A percentile compares a stretch with the other conserved stretches of the same genome.
phyloP scores from a whole-genome alignment of 495 filamentous ascomycete species.

The Penicillium arizonense region DNA sequence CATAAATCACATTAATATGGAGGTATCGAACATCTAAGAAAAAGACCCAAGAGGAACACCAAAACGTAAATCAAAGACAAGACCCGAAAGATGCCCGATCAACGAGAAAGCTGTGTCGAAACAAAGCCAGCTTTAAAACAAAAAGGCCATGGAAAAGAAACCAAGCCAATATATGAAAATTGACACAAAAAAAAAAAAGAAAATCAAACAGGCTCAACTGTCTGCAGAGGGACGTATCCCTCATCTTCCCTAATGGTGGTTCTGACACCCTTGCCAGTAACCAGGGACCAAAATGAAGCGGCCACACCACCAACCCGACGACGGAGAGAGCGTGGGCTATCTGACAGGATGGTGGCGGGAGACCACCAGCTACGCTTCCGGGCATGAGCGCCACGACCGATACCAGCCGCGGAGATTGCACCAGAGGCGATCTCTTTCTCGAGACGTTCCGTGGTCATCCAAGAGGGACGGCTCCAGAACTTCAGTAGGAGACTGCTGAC shows the following conservation, averaged over 20 bases:
- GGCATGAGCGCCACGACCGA: constrained; percentile 1
- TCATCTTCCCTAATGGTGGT: constrained; percentile 28
- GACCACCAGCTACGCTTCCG: constrained; percentile 34
- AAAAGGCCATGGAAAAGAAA: neutral
- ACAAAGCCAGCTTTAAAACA: neutral
- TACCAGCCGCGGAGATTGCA: constrained; percentile 8
- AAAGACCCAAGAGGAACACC: neutral
- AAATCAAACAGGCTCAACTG: constrained; percentile 36
- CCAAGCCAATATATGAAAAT: neutral
- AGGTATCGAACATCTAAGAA: constrained; percentile 17
- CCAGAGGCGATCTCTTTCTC: constrained; percentile 45
- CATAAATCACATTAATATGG: constrained; percentile 1
- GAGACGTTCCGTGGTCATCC: constrained; percentile 78
- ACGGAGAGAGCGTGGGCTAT: constrained; percentile 15
- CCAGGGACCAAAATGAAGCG: constrained; percentile 25
- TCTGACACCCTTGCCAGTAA: constrained; percentile 26
- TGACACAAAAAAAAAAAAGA: neutral
- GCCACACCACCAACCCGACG: constrained; percentile 16
- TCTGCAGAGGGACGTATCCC: constrained; percentile 46
- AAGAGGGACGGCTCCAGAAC: constrained; percentile 80
- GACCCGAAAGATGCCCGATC: neutral
- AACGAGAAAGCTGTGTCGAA: neutral
- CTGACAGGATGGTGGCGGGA: constrained; percentile 23
- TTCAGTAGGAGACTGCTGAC: constrained; percentile 79
- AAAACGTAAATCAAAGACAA: neutral